phyloP scores from a whole-genome alignment of 108 stramenopile species.

The Craspedostauros australis region DNA sequence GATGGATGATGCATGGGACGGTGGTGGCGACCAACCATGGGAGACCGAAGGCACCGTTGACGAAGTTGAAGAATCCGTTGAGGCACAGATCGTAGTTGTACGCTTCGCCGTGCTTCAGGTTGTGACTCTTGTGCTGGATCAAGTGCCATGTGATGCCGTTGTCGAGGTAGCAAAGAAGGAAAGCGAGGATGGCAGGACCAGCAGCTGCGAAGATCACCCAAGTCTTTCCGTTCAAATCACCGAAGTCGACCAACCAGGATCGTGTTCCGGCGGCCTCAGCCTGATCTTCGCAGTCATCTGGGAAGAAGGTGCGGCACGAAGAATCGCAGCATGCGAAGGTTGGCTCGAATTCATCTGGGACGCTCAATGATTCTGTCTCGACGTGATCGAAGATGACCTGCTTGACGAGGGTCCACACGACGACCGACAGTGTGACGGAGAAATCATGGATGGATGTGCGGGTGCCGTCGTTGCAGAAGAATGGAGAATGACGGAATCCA shows the following conservation, averaged over 20 bases:
- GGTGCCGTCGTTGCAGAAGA: constrained; percentile 27
- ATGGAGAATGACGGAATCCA: constrained; percentile 27
- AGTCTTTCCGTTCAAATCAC: constrained; percentile 40
- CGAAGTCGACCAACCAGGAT: constrained; percentile 38
- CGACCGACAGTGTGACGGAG: constrained; percentile 28
- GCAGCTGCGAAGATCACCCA: constrained; percentile 42
- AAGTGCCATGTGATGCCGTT: constrained; percentile 48
- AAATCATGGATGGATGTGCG: constrained; percentile 42
- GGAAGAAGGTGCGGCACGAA: constrained; percentile 28
- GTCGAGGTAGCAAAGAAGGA: constrained; percentile 44
- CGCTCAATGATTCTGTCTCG: constrained; percentile 32
- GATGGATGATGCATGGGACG: constrained; percentile 35
- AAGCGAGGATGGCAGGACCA: constrained; percentile 44
- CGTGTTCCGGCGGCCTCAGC: constrained; percentile 25
- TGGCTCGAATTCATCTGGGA: constrained; percentile 39
- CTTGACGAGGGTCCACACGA: constrained; percentile 27
- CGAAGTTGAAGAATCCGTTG: constrained; percentile 23
- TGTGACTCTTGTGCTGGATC: constrained; percentile 26
- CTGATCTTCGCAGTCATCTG: constrained; percentile 38
- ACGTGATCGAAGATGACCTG: constrained; percentile 20
- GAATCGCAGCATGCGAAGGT: constrained; percentile 41
- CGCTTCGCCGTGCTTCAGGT: constrained; percentile 37
- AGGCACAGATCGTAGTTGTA: constrained; percentile 39
- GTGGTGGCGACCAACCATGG: constrained; percentile 48
- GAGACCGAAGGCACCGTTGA: constrained; percentile 33